phyloP scores from a whole-genome alignment of 306 rosid species.

The Castanospermum australe region DNA sequence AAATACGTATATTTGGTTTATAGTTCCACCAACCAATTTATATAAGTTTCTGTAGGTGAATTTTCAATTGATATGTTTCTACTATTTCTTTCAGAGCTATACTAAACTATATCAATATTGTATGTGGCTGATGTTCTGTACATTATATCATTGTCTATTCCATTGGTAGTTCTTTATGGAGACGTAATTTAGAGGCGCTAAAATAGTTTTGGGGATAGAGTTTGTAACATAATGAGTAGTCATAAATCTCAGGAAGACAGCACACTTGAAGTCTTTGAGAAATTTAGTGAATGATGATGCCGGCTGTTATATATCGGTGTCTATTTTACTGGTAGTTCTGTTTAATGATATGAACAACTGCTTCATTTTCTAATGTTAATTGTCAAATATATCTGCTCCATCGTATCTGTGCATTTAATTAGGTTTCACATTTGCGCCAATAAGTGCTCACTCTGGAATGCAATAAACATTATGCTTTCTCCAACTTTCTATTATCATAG shows the following conservation, averaged over 20 bases:
- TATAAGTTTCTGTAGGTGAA: not conserved
- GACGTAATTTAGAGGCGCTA: too few species aligned
- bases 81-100: not conserved
- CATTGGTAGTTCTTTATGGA: too few species aligned
- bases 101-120: not conserved
- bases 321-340: too few species aligned
- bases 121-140: too few species aligned
- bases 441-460: not conserved
- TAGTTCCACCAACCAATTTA: constrained; percentile 1
- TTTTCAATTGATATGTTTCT: not conserved
- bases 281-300: too few species aligned
- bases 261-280: too few species aligned
- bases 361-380: not conserved
- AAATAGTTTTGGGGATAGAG: too few species aligned
- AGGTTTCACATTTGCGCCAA: not conserved
- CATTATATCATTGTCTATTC: too few species aligned
- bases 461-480: not conserved
- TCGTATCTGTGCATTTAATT: not conserved
- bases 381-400: not conserved
- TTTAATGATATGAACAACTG: not conserved
- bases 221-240: too few species aligned
- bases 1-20: not conserved
- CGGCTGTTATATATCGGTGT: too few species aligned
- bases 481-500: not conserved
- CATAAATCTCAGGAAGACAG: too few species aligned